phyloP scores from a whole-genome alignment of 1,139 yeast genomes.

The Yamadazyma diddensiae region DNA sequence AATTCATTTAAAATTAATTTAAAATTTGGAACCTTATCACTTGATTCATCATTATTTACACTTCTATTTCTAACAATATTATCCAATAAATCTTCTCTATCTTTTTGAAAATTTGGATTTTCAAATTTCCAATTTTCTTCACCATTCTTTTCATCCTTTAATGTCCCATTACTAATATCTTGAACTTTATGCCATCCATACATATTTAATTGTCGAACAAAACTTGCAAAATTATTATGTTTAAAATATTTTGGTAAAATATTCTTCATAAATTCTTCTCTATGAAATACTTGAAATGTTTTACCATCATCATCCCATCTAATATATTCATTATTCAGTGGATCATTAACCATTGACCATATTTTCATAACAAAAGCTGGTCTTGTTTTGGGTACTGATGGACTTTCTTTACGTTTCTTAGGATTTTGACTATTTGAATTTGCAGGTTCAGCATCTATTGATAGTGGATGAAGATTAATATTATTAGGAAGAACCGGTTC shows the following conservation, averaged over 20 bases:
- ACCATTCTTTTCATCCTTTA: constrained; percentile 51
- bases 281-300: constrained; percentile 76
- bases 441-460: not conserved
- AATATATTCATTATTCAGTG: constrained; percentile 63
- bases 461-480: constrained; percentile 8
- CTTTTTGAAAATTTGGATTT: constrained; percentile 74
- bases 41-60: constrained; percentile 32
- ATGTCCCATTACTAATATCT: constrained; percentile 67
- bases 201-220: constrained; percentile 94
- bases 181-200: constrained; percentile 98
- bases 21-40: constrained; percentile 44
- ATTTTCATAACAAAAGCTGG: constrained; percentile 91
- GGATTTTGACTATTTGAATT: not conserved
- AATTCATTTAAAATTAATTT: constrained; percentile 64
- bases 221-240: constrained; percentile 90
- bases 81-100: constrained; percentile 69
- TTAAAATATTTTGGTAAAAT: constrained; percentile 89
- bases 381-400: constrained; percentile 36
- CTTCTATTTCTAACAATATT: constrained; percentile 56
- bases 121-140: constrained; percentile 69
- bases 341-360: constrained; percentile 94
- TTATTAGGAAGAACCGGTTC: constrained; percentile 33
- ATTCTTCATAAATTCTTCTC: constrained; percentile 81
- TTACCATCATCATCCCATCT: constrained; percentile 86
- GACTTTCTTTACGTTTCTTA: constrained; percentile 1